phyloP scores from a whole-genome alignment of 306 rosid genomes.

The Mimosa pudica region DNA sequence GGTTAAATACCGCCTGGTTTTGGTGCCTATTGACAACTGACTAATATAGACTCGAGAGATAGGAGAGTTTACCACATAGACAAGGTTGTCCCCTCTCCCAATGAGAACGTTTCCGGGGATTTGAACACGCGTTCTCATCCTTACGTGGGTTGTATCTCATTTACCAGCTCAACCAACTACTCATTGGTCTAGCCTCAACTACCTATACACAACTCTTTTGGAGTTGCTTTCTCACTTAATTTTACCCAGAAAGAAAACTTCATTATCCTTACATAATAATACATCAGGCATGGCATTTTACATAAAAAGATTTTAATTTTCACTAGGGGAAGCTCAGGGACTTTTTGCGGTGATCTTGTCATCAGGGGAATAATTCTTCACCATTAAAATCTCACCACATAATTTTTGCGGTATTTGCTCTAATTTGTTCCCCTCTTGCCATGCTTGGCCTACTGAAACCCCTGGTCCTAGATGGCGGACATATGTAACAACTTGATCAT shows the following conservation, averaged over 20 bases:
- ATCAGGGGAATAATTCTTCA: conserved; percentile 53
- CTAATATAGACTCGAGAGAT: too few relatives aligned
- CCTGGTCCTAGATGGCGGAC: conserved; percentile 75
- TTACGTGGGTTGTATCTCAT: too few relatives aligned
- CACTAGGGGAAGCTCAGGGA: conserved; percentile 13
- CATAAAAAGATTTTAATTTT: conserved; percentile 12
- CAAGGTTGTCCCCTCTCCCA: too few relatives aligned
- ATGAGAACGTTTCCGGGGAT: too few relatives aligned
- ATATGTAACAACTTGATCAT: conserved; percentile 72
- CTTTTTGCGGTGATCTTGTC: conserved; percentile 29
- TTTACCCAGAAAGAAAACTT: conserved; percentile 23
- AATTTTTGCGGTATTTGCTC: conserved; percentile 79
- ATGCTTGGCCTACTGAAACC: conserved; percentile 79
- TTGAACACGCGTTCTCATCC: too few relatives aligned
- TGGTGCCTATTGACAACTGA: too few relatives aligned
- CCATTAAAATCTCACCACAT: conserved; percentile 75
- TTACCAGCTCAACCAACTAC: too few relatives aligned
- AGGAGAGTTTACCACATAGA: too few relatives aligned
- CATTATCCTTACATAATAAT: not conserved
- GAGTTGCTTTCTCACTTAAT: conserved; percentile 7
- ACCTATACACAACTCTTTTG: not conserved
- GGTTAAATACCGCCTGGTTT: too few relatives aligned
- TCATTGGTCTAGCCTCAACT: conserved; percentile 3
- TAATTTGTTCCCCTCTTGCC: conserved; percentile 87
- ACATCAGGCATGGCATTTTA: conserved; percentile 13